Evolutionary conservation across 1,284 basidiomycete genomes (phyloP), one percentile per base, ranked within the genome.

Genomic region (Erythrobasidium hasegawianum): DNA sequence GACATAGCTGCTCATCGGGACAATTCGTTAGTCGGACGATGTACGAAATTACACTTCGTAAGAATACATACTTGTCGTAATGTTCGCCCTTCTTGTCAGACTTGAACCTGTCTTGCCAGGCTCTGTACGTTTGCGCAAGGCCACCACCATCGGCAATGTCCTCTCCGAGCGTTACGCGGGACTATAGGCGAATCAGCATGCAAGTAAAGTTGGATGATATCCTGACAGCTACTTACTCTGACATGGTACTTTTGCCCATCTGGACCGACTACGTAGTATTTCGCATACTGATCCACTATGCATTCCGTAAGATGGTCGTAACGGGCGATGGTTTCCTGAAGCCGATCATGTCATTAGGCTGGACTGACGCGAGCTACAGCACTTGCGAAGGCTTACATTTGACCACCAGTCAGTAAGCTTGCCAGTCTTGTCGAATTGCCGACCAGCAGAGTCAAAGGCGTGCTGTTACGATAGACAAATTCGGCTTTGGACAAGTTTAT

Each of bases 381-480:
- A 33, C 7, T 7, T 47, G n/a, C 43, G 43, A 24, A n/a, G n/a
- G n/a, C 29, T 26, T n/a, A 64, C 88, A 88, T 78, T 92, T 78
- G 76, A 89, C 89, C 69, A 97, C 82, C 81, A 92, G 86, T 76
- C 89, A 83, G 73, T 86, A 75, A 81, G 78, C 57, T 77, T 75
- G 69, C 82, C 82, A 43, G 79, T 71, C 68, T 81, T 78, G 73
- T 83, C 81, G 72, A 81, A 84, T 68, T 81, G 80, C 52, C 90
- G 82, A 10, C 95, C 95, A 49, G 88, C 83, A 65, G 92, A 93
- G 78, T 97, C 94, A 71, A 97, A 96, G 1, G 91, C 91, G 75
- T 97, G 93, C 83, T 90, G 72, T 57, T 72, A 47, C 66, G 49
- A 73, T 71, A 54, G 39, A n/a, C 43, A 53, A 61, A 59, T 8